Base-by-base conservation (phyloP, 768 basidiomycete genomes). In the Pisolithus albus region DNA sequence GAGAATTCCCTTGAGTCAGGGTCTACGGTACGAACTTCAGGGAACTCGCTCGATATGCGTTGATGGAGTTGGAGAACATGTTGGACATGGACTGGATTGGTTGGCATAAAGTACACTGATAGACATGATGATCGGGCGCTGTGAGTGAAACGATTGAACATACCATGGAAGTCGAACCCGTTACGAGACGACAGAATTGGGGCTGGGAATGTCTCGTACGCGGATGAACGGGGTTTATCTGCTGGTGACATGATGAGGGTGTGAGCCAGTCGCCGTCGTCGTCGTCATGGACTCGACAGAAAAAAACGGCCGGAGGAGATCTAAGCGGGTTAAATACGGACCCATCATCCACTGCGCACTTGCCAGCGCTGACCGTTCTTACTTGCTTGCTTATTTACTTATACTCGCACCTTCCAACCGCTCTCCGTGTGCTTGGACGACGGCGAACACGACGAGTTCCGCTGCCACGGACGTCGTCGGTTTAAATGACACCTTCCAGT, bases 121-220 rank as follows among this genome's bases (percentile, higher is more conserved):
- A 46, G 34, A 10, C 13, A 15, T 34, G 32, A 38, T 46, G 51
- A 34, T 47, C 39, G 24, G 23, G 21, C 13, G 49, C 26, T 19
- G 46, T 50, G n/a, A 32, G 16, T 10, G 28, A 45, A 19, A 26
- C 26, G 39, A 23, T 7, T 7, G 40, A n/a, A 61, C 82, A 66
- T 52, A 82, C 85, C 75, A 60, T 88, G 86, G 59, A 88, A 87
- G 64, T 88, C 85, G 56, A 87, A 86, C 0, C 80, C 84, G 45
- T 83, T 78, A 46, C 77, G 77, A 32, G 71, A 69, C 1, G 74
- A 52, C 43, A 69, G 66, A 50, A 86, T 80, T 6, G 81, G 83
- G 8, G 72, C 52, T 0, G 79, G 80, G 54, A 84, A 83, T 8
- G 67, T 55, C 9, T 77, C 68, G 56, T 86, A 86, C 0, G 76